Conservation (phyloP, 208 protist species). For the Ichthyophonus hoferi region DNA sequence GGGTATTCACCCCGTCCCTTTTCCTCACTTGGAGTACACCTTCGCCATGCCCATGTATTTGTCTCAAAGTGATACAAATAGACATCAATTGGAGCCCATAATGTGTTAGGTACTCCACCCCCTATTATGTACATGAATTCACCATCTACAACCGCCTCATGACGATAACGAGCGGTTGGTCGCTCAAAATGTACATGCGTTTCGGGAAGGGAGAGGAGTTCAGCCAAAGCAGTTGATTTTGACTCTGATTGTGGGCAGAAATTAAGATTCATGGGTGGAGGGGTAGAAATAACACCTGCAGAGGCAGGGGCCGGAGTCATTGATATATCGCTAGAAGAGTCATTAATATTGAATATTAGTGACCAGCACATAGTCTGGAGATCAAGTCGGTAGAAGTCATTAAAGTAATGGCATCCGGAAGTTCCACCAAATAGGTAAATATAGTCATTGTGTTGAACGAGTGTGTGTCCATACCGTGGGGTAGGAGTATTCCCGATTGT, state of each 20-base stretch:
- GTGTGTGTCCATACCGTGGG: conserved; percentile 33
- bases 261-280: too few species aligned
- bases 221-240: neutral
- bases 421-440: conserved; percentile 38
- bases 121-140: conserved; percentile 35
- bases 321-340: neutral
- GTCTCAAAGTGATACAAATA: conserved; percentile 18
- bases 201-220: neutral
- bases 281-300: neutral
- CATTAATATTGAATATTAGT: neutral
- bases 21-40: neutral
- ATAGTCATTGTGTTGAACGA: conserved; percentile 14
- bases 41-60: neutral
- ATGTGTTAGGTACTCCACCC: conserved; percentile 32
- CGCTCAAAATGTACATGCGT: conserved; percentile 4
- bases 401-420: conserved; percentile 25
- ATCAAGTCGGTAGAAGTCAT: conserved; percentile 31
- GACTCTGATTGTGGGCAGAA: neutral
- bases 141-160: conserved; percentile 34
- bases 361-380: conserved; percentile 21
- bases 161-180: conserved; percentile 33
- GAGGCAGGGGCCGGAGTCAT: neutral
- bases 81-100: conserved; percentile 1
- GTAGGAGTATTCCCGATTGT: neutral
- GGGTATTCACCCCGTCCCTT: neutral